phyloP scores from a whole-genome alignment of 2,329 filamentous ascomycete genomes.

The Aspergillus sp. region DNA sequence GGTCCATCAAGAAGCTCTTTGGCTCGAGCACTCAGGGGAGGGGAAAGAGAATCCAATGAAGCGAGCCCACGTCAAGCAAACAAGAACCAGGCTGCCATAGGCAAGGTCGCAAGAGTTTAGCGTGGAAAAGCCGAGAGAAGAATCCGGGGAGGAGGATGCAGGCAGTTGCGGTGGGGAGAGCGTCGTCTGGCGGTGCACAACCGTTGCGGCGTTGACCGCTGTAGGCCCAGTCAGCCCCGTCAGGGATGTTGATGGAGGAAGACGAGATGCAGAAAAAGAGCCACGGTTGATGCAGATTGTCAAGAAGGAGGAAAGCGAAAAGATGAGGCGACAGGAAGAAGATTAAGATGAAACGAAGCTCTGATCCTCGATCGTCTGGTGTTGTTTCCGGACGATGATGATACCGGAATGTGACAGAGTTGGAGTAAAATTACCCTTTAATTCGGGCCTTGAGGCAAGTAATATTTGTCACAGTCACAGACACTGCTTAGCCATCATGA shows the following conservation, averaged over 20 bases:
- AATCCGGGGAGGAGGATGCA: slow-evolving; percentile 12
- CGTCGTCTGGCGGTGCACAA: background rate
- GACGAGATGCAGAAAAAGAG: background rate
- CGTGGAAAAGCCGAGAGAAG: slow-evolving; percentile 11
- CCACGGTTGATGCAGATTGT: background rate
- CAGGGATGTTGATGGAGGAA: background rate
- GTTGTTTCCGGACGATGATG: background rate
- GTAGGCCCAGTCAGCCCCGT: slow-evolving; percentile 2
- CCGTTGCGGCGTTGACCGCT: slow-evolving; percentile 5
- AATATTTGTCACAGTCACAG: slow-evolving; percentile 8
- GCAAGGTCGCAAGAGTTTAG: slow-evolving; percentile 11
- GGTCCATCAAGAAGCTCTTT: background rate
- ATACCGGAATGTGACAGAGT: background rate
- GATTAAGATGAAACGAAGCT: slow-evolving; percentile 1
- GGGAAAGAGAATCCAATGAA: slow-evolving; percentile 21
- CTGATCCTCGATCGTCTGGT: background rate
- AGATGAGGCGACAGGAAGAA: background rate
- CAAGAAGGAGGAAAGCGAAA: slow-evolving; percentile 6
- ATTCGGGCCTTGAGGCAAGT: background rate
- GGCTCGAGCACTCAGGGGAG: slow-evolving; percentile 17
- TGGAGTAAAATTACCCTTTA: slow-evolving; percentile 1
- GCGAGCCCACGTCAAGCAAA: slow-evolving; percentile 24
- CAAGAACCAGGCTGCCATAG: slow-evolving; percentile 1
- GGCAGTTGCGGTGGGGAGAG: background rate
- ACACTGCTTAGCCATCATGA: slow-evolving; percentile 10